Conservation (phyloP, 1,139 yeast genomes). For the Geotrichum europaeum region DNA sequence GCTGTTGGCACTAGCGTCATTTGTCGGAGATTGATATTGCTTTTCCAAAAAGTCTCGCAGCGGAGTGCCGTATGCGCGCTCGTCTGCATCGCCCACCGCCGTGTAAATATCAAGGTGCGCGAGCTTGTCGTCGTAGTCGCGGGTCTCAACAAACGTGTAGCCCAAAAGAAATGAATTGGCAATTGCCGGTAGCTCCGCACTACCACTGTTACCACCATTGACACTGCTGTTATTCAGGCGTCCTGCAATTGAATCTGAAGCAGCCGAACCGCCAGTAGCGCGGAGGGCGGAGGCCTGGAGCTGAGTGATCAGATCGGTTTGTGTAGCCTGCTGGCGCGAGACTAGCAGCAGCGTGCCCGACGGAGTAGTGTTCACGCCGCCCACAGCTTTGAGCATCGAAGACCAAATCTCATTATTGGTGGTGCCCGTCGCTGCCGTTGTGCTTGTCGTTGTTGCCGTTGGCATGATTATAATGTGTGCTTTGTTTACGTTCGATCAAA, state of each 20-base stretch:
- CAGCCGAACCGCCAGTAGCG: neutral
- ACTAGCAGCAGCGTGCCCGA: slow-evolving; percentile 22
- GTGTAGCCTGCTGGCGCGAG: slow-evolving; percentile 6
- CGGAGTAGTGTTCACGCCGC: slow-evolving; percentile 19
- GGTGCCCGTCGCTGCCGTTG: neutral
- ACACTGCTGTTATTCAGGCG: neutral
- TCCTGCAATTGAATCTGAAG: slow-evolving; percentile 7
- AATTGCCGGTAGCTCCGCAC: slow-evolving; percentile 20
- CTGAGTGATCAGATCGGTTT: slow-evolving; percentile 9
- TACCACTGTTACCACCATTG: neutral
- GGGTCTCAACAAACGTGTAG: slow-evolving; percentile 34
- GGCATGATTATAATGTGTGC: neutral
- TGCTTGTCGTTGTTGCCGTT: neutral
- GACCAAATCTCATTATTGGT: slow-evolving; percentile 20
- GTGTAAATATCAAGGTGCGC: slow-evolving; percentile 35
- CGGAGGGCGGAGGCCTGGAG: slow-evolving; percentile 2
- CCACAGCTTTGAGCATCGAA: slow-evolving; percentile 24
- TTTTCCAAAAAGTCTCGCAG: slow-evolving; percentile 15
- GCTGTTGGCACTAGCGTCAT: neutral
- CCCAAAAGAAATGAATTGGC: slow-evolving; percentile 34
- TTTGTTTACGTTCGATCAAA: neutral
- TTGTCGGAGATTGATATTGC: neutral
- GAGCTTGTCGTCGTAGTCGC: slow-evolving; percentile 32
- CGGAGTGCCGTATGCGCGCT: slow-evolving; percentile 7
- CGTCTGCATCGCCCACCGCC: slow-evolving; percentile 16